Conservation (phyloP, 1,139 yeast genomes). For the Yamadazyma triangularis region DNA sequence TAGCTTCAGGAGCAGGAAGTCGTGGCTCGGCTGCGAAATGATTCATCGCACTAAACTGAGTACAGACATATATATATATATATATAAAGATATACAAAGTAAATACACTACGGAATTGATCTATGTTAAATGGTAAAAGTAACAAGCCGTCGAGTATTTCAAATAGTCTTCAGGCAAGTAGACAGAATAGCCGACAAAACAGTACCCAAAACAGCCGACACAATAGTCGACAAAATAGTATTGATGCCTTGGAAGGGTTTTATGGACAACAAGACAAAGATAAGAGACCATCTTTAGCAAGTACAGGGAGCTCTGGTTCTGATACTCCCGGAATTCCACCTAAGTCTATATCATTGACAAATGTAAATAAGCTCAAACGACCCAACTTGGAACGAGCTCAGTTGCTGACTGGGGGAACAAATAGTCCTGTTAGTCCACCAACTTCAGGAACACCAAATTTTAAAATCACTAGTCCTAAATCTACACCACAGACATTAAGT, state of each 20-base stretch:
- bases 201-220: no score
- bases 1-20: slow-evolving; percentile 84
- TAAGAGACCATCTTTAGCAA: not conserved
- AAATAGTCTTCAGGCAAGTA: no score
- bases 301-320: not conserved
- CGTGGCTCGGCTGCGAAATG: slow-evolving; percentile 59
- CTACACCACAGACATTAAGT: not conserved
- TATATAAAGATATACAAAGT: no score
- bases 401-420: no score
- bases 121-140: no score
- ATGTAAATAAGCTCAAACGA: not conserved
- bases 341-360: not conserved
- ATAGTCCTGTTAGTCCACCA: not conserved
- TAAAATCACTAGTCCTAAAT: not conserved
- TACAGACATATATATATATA: no score
- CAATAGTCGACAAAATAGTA: not conserved
- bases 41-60: no score
- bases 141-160: no score
- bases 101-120: no score
- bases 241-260: not conserved
- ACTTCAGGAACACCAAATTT: not conserved
- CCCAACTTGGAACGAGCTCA: not conserved
- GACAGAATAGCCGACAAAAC: no score
- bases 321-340: not conserved
- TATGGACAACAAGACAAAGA: no score